These are phyloP conservation scores for Gastrolobium bilobum DNA, from an alignment of 306 rosid species.

Conservation along the genomic window DNA sequence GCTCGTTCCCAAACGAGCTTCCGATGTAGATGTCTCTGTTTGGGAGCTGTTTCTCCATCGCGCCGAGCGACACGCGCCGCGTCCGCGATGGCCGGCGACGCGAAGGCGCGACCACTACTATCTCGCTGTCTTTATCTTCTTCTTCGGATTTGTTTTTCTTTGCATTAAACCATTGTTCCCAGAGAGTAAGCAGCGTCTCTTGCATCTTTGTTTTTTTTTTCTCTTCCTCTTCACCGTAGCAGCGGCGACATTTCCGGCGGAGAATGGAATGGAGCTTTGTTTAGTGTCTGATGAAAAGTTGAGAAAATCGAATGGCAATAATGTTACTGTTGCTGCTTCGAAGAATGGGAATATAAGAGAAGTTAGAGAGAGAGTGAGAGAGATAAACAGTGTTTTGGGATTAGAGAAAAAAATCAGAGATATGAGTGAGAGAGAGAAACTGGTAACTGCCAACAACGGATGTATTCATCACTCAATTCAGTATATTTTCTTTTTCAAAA, in stretches of 20 bases:
- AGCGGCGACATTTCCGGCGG: too few relatives aligned
- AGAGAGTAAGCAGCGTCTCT: slow-evolving; percentile 47
- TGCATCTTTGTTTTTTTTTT: slow-evolving; percentile 43
- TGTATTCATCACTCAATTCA: too few relatives aligned
- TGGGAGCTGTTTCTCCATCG: slow-evolving; percentile 5
- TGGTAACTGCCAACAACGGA: too few relatives aligned
- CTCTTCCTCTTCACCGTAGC: too few relatives aligned
- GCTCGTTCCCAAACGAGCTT: slow-evolving; percentile 27
- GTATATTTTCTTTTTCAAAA: too few relatives aligned
- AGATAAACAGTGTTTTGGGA: too few relatives aligned
- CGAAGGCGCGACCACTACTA: slow-evolving; percentile 44
- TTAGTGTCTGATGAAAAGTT: not conserved
- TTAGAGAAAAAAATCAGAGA: too few relatives aligned
- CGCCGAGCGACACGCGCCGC: too few relatives aligned
- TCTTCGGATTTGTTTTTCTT: not conserved
- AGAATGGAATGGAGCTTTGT: too few relatives aligned
- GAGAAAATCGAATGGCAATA: not conserved
- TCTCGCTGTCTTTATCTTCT: slow-evolving; percentile 40
- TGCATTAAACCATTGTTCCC: slow-evolving; percentile 4
- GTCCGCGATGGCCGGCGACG: slow-evolving; percentile 33
- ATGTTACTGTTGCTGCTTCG: not conserved
- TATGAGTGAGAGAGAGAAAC: too few relatives aligned
- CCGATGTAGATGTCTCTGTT: too few relatives aligned
- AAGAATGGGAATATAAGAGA: not conserved
- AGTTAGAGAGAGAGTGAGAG: not conserved